phyloP scores from a whole-genome alignment of 2,329 filamentous ascomycete genomes.

The Graphilbum sp. region DNA sequence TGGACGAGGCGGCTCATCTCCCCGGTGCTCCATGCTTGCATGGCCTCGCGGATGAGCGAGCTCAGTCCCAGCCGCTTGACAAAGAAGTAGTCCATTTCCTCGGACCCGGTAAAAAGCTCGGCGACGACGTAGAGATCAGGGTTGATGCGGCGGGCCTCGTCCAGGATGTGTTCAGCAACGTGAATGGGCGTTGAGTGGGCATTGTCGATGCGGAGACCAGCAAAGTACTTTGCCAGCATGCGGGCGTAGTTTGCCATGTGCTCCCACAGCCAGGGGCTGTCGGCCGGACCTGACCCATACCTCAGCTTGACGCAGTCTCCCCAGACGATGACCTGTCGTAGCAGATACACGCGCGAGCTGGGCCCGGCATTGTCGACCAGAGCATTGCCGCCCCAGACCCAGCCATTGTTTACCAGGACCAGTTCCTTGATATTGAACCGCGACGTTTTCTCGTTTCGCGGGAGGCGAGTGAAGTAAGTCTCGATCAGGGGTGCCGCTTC shows the following conservation, averaged over 20 bases:
- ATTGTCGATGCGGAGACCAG: slow-evolving; percentile 93
- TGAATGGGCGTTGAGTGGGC: slow-evolving; percentile 92
- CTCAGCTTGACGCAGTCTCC: slow-evolving; percentile 95
- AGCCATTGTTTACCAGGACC: slow-evolving; percentile 86
- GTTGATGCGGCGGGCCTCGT: slow-evolving; percentile 76
- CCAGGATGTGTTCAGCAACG: slow-evolving; percentile 86
- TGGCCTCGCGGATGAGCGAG: slow-evolving; percentile 86
- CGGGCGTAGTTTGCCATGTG: slow-evolving; percentile 89
- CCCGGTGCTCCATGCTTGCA: slow-evolving; percentile 94
- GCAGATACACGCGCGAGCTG: slow-evolving; percentile 80
- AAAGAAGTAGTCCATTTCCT: slow-evolving; percentile 92
- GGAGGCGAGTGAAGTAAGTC: slow-evolving; percentile 84
- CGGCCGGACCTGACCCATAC: slow-evolving; percentile 63
- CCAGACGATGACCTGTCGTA: slow-evolving; percentile 93
- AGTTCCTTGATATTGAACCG: slow-evolving; percentile 58
- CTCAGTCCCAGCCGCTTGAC: slow-evolving; percentile 84
- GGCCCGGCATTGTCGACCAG: slow-evolving; percentile 87
- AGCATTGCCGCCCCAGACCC: slow-evolving; percentile 97
- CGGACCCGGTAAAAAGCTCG: slow-evolving; percentile 88
- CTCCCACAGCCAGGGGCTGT: slow-evolving; percentile 89
- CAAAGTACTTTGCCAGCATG: slow-evolving; percentile 86
- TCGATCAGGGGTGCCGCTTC: slow-evolving; percentile 71
- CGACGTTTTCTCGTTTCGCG: slow-evolving; percentile 59
- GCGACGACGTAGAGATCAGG: slow-evolving; percentile 85
- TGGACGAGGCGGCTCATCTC: slow-evolving; percentile 90